A percentile compares a stretch with the other conserved stretches of the same genome.
Conservation (phyloP, 371 early-diverging fungal genomes). For the Nematocida parisii region DNA sequence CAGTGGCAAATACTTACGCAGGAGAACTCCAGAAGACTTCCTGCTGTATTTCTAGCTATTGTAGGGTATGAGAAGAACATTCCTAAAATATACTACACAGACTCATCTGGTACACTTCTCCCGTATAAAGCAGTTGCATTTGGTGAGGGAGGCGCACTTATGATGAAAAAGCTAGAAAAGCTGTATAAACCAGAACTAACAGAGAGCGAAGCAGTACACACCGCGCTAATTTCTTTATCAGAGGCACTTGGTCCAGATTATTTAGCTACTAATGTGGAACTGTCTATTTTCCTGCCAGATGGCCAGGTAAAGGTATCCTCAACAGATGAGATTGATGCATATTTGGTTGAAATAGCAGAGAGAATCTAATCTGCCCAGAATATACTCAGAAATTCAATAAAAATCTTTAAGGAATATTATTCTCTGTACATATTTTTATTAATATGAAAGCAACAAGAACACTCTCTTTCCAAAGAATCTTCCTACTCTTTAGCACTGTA, state of each 20-base stretch:
- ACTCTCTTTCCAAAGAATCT: neutral
- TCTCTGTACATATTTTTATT: constrained; percentile 9
- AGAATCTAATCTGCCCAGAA: constrained; percentile 22
- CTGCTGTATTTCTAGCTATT: constrained; percentile 62
- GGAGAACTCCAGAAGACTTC: constrained; percentile 53
- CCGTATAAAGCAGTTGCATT: constrained; percentile 65
- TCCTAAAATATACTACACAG: constrained; percentile 67
- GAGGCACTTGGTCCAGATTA: constrained; percentile 68
- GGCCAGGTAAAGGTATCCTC: constrained; percentile 45
- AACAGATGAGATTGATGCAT: constrained; percentile 62
- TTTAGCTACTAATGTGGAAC: constrained; percentile 64
- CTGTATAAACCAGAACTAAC: constrained; percentile 47
- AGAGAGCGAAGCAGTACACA: constrained; percentile 54
- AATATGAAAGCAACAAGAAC: constrained; percentile 12
- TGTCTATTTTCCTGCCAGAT: constrained; percentile 52
- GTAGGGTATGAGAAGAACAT: constrained; percentile 66
- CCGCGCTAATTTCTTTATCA: constrained; percentile 62
- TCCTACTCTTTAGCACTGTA: neutral
- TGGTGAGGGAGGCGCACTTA: constrained; percentile 65
- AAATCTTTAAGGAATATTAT: neutral
- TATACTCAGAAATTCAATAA: neutral
- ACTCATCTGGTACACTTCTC: constrained; percentile 65
- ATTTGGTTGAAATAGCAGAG: constrained; percentile 67
- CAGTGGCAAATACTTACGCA: constrained; percentile 66
- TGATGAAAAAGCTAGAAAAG: constrained; percentile 70